Conservation (phyloP, 2,329 filamentous ascomycete species). For the Fusarium fujikuroi region DNA sequence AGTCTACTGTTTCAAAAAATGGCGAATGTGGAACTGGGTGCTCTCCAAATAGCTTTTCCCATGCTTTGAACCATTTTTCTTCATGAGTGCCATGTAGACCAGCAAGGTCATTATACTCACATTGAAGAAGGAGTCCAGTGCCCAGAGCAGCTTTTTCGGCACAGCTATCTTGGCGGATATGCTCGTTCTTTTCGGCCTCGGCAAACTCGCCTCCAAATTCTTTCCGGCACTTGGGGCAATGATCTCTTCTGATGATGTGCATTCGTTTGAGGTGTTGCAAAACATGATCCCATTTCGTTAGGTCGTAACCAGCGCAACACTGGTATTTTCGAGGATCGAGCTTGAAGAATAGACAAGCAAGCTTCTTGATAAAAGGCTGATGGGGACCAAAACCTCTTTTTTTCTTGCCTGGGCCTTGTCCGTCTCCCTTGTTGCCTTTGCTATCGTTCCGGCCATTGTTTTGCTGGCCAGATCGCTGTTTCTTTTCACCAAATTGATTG, state of each 20-base stretch:
- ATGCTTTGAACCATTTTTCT: not conserved
- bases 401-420: accelerated
- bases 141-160: accelerated
- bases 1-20: accelerated
- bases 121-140: accelerated
- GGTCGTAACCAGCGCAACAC: accelerated
- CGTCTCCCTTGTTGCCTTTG: not conserved
- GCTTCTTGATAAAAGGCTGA: not conserved
- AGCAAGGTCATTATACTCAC: accelerated
- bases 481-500: accelerated
- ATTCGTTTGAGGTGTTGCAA: not conserved
- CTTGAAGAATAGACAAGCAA: not conserved
- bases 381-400: accelerated
- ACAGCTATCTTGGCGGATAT: not conserved
- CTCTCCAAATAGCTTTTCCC: not conserved
- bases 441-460: accelerated
- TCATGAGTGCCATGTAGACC: accelerated
- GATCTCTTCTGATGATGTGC: not conserved
- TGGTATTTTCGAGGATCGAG: accelerated
- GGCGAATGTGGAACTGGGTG: accelerated
- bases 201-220: accelerated
- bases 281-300: not conserved
- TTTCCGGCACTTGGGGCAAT: not conserved
- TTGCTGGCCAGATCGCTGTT: accelerated
- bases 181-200: not conserved